phyloP scores from a whole-genome alignment of 306 rosid genomes.

The Pterocarpus santalinus region DNA sequence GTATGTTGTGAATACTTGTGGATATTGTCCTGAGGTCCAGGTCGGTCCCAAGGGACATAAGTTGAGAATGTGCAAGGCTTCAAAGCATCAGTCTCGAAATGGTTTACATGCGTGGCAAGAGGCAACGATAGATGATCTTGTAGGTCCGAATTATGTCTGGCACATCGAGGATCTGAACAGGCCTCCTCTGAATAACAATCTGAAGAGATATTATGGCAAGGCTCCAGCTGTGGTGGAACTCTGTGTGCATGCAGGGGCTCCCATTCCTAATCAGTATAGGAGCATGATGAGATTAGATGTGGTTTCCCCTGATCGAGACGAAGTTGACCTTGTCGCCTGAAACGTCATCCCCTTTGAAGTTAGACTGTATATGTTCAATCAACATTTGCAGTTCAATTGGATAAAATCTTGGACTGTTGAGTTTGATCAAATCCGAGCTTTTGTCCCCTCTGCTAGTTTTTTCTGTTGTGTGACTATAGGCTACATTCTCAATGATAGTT shows the following conservation, averaged over 20 bases:
- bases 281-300: slow-evolving; percentile 96
- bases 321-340: slow-evolving; percentile 80
- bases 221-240: slow-evolving; percentile 93
- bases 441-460: slow-evolving; percentile 16
- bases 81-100: slow-evolving; percentile 88
- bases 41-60: slow-evolving; percentile 94
- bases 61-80: slow-evolving; percentile 85
- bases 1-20: slow-evolving; percentile 77
- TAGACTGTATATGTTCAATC: slow-evolving; percentile 19
- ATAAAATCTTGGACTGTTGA: slow-evolving; percentile 21
- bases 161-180: slow-evolving; percentile 69
- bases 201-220: slow-evolving; percentile 89
- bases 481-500: slow-evolving; percentile 8
- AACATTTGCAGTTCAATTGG: slow-evolving; percentile 21
- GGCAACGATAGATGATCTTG: slow-evolving; percentile 74
- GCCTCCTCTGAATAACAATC: slow-evolving; percentile 71
- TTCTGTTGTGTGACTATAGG: slow-evolving; percentile 25
- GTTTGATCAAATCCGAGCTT: slow-evolving; percentile 28
- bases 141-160: slow-evolving; percentile 86
- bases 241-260: slow-evolving; percentile 85
- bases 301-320: slow-evolving; percentile 79
- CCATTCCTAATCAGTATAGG: slow-evolving; percentile 66
- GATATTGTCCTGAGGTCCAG: slow-evolving; percentile 87
- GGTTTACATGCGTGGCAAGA: slow-evolving; percentile 98
- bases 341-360: slow-evolving; percentile 22